These are phyloP conservation scores for Copromyces sp. DNA, from an alignment of 495 filamentous ascomycete species.

Conservation along the genomic window DNA sequence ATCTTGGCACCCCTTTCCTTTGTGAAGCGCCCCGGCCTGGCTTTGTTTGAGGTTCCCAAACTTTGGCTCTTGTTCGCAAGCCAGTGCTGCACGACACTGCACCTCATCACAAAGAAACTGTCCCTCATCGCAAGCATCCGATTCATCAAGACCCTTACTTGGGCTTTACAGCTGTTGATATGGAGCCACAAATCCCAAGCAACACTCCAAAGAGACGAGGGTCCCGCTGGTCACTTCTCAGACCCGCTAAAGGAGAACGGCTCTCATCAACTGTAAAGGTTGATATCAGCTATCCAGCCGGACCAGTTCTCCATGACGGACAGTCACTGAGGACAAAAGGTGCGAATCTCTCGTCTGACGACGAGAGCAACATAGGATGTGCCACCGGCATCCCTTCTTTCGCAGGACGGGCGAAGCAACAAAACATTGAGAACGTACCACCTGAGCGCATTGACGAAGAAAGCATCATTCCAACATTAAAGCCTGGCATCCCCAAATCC, in stretches of 20 bases:
- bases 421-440: constrained; percentile 11
- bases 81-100: background rate
- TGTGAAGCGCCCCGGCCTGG: background rate
- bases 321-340: background rate
- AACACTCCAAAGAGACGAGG: background rate
- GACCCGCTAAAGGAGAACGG: background rate
- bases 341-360: background rate
- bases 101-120: background rate
- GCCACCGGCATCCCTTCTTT: background rate
- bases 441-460: background rate
- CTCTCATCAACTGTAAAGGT: background rate
- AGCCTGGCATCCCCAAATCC: constrained; percentile 20
- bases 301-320: background rate
- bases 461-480: background rate
- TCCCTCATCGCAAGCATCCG: background rate
- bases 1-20: background rate
- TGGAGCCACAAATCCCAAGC: background rate
- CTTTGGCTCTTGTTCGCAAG: background rate
- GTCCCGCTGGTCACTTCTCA: background rate
- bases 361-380: background rate
- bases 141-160: background rate
- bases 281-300: background rate
- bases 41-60: background rate
- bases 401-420: background rate
- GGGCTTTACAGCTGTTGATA: background rate